A percentile compares a stretch with the other conserved stretches of the same genome.
Evolutionary conservation across 140 eudicot genomes (phyloP).

Genomic region (Cichorium intybus): DNA sequence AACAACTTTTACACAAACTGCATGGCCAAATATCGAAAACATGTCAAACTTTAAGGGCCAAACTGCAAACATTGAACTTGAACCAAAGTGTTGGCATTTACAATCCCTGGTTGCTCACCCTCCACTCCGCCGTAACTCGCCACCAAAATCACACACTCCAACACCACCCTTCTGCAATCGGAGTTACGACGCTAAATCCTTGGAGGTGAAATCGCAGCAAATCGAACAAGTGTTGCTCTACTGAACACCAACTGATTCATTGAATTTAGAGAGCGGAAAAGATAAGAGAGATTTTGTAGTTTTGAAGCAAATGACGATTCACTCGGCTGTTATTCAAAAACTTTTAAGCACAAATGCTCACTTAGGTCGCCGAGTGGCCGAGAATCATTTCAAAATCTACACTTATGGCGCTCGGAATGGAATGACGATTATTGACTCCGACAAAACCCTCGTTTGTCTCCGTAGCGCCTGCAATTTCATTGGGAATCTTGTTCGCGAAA

Average conservation of each 20-base stretch:
- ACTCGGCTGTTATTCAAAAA: constrained; percentile 74
- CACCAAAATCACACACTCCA: not conserved
- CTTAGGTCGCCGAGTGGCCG: constrained; percentile 64
- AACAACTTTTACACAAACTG: not conserved
- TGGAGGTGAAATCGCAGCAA: not conserved
- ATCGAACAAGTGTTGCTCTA: not conserved
- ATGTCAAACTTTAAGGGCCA: not conserved
- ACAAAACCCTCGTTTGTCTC: constrained; percentile 86
- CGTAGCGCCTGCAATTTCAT: constrained; percentile 87
- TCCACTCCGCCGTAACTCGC: constrained; percentile 22
- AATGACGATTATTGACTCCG: constrained; percentile 65
- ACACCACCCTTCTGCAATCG: not conserved
- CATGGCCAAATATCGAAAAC: not conserved
- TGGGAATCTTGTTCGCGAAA: constrained; percentile 47
- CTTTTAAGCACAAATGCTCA: constrained; percentile 81
- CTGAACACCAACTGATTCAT: not conserved
- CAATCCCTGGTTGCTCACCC: constrained; percentile 2
- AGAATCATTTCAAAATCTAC: constrained; percentile 83
- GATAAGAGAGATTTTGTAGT: not conserved
- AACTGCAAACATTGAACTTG: not conserved
- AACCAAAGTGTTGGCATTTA: not conserved
- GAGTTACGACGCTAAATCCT: not conserved
- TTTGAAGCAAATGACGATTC: constrained; percentile 62
- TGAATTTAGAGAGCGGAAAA: not conserved
- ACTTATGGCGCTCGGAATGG: constrained; percentile 69